phyloP scores from a whole-genome alignment of 352 stramenopile species.

The Phytophthora agathidicida region DNA sequence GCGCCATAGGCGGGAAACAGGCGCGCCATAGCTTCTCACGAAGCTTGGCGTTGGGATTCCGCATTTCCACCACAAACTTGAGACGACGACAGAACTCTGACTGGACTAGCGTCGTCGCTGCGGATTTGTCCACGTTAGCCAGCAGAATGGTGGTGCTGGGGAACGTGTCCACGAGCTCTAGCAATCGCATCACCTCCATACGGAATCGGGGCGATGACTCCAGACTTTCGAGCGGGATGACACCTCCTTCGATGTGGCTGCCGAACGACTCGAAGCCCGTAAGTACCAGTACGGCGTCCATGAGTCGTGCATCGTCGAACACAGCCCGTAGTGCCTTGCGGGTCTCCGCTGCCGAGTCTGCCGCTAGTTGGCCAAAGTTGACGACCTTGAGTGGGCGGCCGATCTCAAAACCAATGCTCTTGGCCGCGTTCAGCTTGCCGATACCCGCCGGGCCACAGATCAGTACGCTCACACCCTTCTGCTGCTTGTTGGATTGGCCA shows the following conservation, averaged over 20 bases:
- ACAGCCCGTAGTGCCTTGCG: constrained; percentile 76
- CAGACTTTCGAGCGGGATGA: constrained; percentile 57
- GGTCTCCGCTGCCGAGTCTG: constrained; percentile 77
- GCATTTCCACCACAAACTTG: constrained; percentile 90
- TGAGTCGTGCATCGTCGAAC: constrained; percentile 88
- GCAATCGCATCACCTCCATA: constrained; percentile 74
- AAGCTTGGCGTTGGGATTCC: constrained; percentile 72
- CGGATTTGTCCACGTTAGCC: constrained; percentile 63
- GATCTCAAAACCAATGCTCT: constrained; percentile 86
- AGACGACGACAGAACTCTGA: constrained; percentile 77
- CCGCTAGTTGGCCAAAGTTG: constrained; percentile 76
- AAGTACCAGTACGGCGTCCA: constrained; percentile 87
- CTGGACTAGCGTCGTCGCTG: constrained; percentile 50
- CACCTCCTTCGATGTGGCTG: constrained; percentile 66
- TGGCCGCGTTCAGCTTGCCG: constrained; percentile 78
- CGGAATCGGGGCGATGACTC: constrained; percentile 74
- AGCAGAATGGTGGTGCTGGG: constrained; percentile 83
- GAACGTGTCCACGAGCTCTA: constrained; percentile 83
- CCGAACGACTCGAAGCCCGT: constrained; percentile 90
- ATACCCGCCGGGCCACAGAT: constrained; percentile 74
- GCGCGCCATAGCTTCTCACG: constrained; percentile 75
- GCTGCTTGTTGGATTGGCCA: constrained; percentile 79
- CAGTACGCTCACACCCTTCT: constrained; percentile 83
- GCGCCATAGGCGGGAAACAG: constrained; percentile 77
- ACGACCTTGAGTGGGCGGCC: constrained; percentile 84